A percentile compares a stretch with the other conserved stretches of the same genome.
Conservation (phyloP, 345 rosid genomes). For the Linum usitatissimum region DNA sequence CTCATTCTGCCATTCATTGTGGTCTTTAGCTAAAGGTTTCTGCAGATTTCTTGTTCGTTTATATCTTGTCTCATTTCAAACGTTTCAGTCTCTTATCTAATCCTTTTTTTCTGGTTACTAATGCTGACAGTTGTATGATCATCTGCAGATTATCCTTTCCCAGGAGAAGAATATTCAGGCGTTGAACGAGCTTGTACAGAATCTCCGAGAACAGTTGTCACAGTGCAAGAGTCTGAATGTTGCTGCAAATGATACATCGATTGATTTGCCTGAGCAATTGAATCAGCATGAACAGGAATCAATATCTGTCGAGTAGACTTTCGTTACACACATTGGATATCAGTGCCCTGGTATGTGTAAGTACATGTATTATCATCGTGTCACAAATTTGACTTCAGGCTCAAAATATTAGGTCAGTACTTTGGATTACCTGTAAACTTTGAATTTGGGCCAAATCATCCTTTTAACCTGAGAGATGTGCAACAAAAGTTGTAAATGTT, state of each 20-base stretch:
- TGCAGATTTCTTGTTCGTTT: background rate
- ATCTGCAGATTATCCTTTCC: constrained; percentile 50
- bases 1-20: no score
- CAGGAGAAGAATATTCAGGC: constrained; percentile 65
- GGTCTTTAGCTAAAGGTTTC: no score
- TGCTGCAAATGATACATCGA: constrained; percentile 18
- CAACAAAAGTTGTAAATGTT: no score
- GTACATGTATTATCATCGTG: constrained; percentile 7
- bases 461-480: background rate
- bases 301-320: constrained; percentile 31
- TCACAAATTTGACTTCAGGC: background rate
- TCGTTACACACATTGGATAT: constrained; percentile 7
- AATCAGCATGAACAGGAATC: no score
- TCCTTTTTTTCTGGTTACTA: background rate
- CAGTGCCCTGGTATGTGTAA: constrained; percentile 17
- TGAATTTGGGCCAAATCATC: background rate
- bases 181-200: constrained; percentile 46
- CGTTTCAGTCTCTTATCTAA: background rate
- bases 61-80: constrained; percentile 1
- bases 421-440: constrained; percentile 3
- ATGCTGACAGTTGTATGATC: background rate
- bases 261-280: constrained; percentile 34
- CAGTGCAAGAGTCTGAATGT: constrained; percentile 43
- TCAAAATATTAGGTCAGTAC: background rate
- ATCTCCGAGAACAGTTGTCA: constrained; percentile 40